Percentiles rank a stretch among this genome's conserved stretches.
phyloP scores from a whole-genome alignment of 2,329 filamentous ascomycete species.

The Fusarium coffeatum region DNA sequence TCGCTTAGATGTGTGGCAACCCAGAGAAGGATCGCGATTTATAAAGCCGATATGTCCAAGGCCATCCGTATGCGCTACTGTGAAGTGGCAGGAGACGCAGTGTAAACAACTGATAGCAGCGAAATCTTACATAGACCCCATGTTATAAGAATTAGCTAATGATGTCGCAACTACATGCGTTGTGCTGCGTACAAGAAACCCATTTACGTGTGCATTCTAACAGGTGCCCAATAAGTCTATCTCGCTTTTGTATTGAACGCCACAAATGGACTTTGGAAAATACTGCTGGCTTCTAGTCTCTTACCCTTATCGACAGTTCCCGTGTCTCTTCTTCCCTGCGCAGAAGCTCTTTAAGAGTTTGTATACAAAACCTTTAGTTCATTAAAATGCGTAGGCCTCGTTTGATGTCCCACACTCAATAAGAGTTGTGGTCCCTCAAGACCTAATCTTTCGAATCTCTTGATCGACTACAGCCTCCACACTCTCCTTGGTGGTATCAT shows the following conservation, averaged over 20 bases:
- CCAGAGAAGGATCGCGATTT: neutral
- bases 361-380: neutral
- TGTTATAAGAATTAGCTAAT: neutral
- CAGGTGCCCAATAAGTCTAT: neutral
- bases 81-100: neutral
- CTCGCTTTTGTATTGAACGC: neutral
- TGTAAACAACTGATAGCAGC: neutral
- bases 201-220: neutral
- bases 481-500: slow-evolving; percentile 24
- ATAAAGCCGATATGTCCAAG: neutral
- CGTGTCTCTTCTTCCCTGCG: neutral
- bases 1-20: neutral
- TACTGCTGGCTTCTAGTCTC: neutral
- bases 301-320: neutral
- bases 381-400: neutral
- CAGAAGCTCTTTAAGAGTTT: neutral
- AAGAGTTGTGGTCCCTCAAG: slow-evolving; percentile 22
- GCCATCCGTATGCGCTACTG: neutral
- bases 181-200: neutral
- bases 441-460: slow-evolving; percentile 28
- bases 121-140: neutral
- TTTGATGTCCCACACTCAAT: neutral
- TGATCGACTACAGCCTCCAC: slow-evolving; percentile 40
- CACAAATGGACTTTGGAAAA: neutral
- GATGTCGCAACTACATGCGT: neutral